Percentiles rank a stretch among this genome's conserved stretches.
These are phyloP conservation scores for Datisca glomerata DNA, from an alignment of 306 rosid genomes.

Conservation along the genomic window DNA sequence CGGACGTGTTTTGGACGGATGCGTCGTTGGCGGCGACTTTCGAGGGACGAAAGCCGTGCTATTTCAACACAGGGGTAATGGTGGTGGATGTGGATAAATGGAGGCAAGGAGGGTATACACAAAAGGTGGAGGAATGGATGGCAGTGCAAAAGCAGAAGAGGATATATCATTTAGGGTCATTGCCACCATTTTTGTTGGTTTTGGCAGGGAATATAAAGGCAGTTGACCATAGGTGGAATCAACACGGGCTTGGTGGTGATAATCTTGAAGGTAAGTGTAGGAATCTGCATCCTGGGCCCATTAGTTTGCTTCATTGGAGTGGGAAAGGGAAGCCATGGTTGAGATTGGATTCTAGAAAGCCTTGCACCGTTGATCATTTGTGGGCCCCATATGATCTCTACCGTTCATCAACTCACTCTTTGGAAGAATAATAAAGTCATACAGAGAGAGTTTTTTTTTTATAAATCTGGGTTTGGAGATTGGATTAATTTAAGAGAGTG, in stretches of 20 bases:
- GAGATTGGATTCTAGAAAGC: slow-evolving; percentile 77
- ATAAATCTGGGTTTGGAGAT: slow-evolving; percentile 44
- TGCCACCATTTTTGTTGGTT: slow-evolving; percentile 78
- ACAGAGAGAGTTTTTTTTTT: slow-evolving; percentile 4
- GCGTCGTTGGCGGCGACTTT: slow-evolving; percentile 22
- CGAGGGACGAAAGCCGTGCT: slow-evolving; percentile 46
- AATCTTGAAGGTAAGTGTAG: slow-evolving; percentile 72
- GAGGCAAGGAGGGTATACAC: slow-evolving; percentile 47
- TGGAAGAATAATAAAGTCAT: slow-evolving; percentile 40
- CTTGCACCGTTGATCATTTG: slow-evolving; percentile 65
- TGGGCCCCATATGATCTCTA: slow-evolving; percentile 90
- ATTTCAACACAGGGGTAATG: slow-evolving; percentile 89
- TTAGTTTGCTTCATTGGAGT: slow-evolving; percentile 85
- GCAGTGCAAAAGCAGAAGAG: slow-evolving; percentile 62
- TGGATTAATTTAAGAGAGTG: slow-evolving; percentile 16
- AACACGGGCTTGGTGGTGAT: slow-evolving; percentile 84
- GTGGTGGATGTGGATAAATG: slow-evolving; percentile 61
- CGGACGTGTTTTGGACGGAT: slow-evolving; percentile 54
- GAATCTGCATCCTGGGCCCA: slow-evolving; percentile 70
- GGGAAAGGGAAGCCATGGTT: slow-evolving; percentile 94
- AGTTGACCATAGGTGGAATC: slow-evolving; percentile 84
- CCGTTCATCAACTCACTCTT: slow-evolving; percentile 35
- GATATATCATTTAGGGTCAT: slow-evolving; percentile 68
- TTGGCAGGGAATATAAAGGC: slow-evolving; percentile 57
- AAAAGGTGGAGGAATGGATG: slow-evolving; percentile 73